Evolutionary conservation across 192 early-diverging fungal species (phyloP).

Genomic region (Coemansia sp.): DNA sequence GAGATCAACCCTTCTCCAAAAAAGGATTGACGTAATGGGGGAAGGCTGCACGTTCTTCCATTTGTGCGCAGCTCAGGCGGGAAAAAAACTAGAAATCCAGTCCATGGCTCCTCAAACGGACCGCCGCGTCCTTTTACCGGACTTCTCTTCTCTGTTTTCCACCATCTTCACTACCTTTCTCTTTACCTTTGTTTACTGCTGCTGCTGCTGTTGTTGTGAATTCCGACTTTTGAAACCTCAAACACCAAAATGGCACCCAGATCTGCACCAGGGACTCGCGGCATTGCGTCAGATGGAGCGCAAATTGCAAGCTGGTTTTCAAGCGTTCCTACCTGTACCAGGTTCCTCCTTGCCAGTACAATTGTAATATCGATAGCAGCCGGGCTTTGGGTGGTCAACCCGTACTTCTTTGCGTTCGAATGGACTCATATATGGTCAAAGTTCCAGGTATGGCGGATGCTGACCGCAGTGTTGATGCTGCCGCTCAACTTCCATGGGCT

Average conservation of each 20-base stretch:
- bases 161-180: conserved; percentile 1
- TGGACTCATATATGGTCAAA: conserved; percentile 57
- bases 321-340: conserved; percentile 22
- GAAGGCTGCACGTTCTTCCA: too few relatives aligned
- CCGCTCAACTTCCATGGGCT: conserved; percentile 58
- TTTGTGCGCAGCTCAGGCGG: too few relatives aligned
- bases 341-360: conserved; percentile 16
- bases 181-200: background rate
- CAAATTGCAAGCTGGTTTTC: conserved; percentile 30
- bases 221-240: conserved; percentile 3
- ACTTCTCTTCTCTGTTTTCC: background rate
- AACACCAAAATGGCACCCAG: too few relatives aligned
- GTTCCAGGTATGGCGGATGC: conserved; percentile 77
- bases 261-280: conserved; percentile 2
- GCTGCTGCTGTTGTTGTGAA: background rate
- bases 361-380: conserved; percentile 10
- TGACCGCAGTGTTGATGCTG: conserved; percentile 66
- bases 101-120: too few relatives aligned
- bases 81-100: too few relatives aligned
- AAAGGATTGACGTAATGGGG: too few relatives aligned
- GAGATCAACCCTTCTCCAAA: too few relatives aligned
- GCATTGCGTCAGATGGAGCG: conserved; percentile 23
- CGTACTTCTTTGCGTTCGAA: conserved; percentile 50
- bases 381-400: conserved; percentile 12
- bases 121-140: too few relatives aligned